Conservation (phyloP, 495 filamentous ascomycete species). For the Penicillium cosmopolitanum region DNA sequence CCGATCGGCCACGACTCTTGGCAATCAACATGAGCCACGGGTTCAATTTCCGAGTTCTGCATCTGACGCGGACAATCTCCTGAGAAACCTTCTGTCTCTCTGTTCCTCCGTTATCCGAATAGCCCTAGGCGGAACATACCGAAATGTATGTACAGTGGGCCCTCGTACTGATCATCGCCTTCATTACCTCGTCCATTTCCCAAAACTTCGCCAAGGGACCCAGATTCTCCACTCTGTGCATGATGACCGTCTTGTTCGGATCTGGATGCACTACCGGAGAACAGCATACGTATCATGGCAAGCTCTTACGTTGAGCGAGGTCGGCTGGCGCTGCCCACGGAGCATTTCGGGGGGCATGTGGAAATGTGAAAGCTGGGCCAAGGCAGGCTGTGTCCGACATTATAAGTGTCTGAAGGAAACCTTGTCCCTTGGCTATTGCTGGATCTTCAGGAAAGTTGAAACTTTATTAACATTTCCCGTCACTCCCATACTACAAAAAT, state of each 20-base stretch:
- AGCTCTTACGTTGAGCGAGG: conserved; percentile 4
- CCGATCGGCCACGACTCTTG: background rate
- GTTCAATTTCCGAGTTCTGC: background rate
- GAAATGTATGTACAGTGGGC: background rate
- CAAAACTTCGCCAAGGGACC: background rate
- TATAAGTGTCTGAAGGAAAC: conserved; percentile 7
- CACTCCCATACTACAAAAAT: background rate
- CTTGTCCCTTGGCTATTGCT: background rate
- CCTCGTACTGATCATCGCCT: background rate
- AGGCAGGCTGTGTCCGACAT: background rate
- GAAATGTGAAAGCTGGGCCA: background rate
- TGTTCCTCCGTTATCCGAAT: background rate
- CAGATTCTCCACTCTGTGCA: background rate
- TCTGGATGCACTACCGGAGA: background rate
- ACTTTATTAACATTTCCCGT: background rate
- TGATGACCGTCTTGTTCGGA: too few species aligned
- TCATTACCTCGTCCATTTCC: background rate
- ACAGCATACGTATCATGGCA: background rate
- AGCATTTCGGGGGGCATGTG: conserved; percentile 2
- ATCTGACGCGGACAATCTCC: too few species aligned
- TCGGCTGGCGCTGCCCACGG: conserved; percentile 16
- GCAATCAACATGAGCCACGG: background rate
- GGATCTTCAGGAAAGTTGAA: background rate
- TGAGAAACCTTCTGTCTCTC: too few species aligned
- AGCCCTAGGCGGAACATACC: background rate